phyloP scores from a whole-genome alignment of 805 yeast genomes.

The Sungouiella thailandica region DNA sequence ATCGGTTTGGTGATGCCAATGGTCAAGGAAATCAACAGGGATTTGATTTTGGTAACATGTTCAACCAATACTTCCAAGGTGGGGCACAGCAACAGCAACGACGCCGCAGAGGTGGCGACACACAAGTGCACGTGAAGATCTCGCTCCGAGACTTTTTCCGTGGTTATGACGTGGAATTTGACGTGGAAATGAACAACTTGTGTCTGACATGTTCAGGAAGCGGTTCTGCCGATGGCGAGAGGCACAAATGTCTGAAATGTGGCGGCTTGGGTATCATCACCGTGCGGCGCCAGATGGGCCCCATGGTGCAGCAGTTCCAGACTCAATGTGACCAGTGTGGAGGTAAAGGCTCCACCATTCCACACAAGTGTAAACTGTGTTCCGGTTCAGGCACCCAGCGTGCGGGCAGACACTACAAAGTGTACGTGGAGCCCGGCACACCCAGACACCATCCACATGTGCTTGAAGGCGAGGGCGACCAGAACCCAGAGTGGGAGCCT shows the following conservation, averaged over 20 bases:
- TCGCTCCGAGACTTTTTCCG: constrained; percentile 61
- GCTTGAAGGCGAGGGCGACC: constrained; percentile 75
- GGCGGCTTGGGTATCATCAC: constrained; percentile 68
- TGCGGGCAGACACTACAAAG: constrained; percentile 50
- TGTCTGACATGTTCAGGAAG: constrained; percentile 79
- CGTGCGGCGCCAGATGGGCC: constrained; percentile 72
- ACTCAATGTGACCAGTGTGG: constrained; percentile 72
- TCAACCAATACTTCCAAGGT: constrained; percentile 47
- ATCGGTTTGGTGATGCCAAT: constrained; percentile 69
- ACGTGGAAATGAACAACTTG: constrained; percentile 62
- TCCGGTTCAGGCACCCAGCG: constrained; percentile 62
- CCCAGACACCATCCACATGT: constrained; percentile 54
- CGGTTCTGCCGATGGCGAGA: constrained; percentile 78
- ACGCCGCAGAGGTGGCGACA: constrained; percentile 58
- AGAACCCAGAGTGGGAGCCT: constrained; percentile 72
- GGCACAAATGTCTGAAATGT: constrained; percentile 63
- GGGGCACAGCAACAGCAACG: constrained; percentile 23
- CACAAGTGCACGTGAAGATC: constrained; percentile 51
- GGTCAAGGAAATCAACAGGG: constrained; percentile 34
- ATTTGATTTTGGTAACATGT: constrained; percentile 51
- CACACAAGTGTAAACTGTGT: constrained; percentile 64
- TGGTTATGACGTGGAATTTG: constrained; percentile 62
- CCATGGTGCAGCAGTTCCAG: constrained; percentile 84
- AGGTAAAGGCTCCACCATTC: constrained; percentile 69
- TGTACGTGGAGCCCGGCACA: constrained; percentile 68